Evolutionary conservation across 805 yeast species (phyloP), one percentile per base, ranked within the genome.

Genomic region (Scheffersomyces stipitis): DNA sequence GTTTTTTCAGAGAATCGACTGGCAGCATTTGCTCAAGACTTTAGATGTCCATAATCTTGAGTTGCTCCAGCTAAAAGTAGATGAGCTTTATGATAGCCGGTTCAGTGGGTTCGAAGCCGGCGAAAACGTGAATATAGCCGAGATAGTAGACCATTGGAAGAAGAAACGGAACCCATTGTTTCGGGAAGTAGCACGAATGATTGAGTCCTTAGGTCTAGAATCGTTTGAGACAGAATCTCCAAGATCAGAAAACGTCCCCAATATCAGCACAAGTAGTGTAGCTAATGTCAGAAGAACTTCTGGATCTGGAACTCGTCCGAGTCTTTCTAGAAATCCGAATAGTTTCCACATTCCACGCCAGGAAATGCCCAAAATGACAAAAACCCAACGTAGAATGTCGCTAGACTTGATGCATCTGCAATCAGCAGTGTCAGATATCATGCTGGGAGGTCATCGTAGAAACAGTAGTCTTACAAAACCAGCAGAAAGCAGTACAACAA

Each of bases 401-500:
- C 39, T 61, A 9, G 63, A 59, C 23, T 45, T 61, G 36, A 60
- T 60, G 53, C 54, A 48, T 10, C 33, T 49, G 7, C 36, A 36
- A 18, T 49, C 56, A n/a, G 14, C 24, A 4, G 14, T 33, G 3
- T 23, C 35, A 14, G 13, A 17, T 16, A 18, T 26, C 29, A 10
- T 22, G 5, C 34, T 31, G 26, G 31, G 29, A 27, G 14, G 10
- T 18, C 15, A 36, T 8, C 20, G 24, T 27, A 38, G 53, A 14
- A 42, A 41, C 16, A 29, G 43, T 26, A 46, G 51, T 28, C 38
- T 62, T 12, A 51, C 54, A 12, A 58, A 49, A 18, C 62, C 68
- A 3, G 66, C 71, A 2, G 50, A 53, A 7, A 49, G 60, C 1
- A 47, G 56, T 7, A 52, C 64, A 3, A 58, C 64, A 13, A 56